phyloP scores from a whole-genome alignment of 2,329 filamentous ascomycete species.

The Piedraia hortae region DNA sequence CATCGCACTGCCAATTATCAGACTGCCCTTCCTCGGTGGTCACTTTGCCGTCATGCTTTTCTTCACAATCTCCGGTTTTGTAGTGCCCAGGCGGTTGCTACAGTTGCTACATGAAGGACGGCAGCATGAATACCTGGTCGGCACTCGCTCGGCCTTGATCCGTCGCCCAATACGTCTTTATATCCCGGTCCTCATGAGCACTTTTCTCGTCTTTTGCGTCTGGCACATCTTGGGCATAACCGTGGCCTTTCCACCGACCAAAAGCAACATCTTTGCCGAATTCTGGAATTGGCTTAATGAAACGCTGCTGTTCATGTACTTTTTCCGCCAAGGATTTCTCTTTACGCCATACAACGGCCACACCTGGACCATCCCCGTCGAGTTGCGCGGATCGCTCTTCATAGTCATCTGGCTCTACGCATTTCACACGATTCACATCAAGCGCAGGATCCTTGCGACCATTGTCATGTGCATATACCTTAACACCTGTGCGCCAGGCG shows the following conservation, averaged over 20 bases:
- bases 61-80: constrained; percentile 26
- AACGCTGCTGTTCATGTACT: constrained; percentile 39
- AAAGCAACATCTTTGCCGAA: constrained; percentile 21
- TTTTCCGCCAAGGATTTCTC: constrained; percentile 22
- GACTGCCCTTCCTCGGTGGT: constrained; percentile 31
- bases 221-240: constrained; percentile 27
- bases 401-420: constrained; percentile 30
- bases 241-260: constrained; percentile 9
- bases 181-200: constrained; percentile 25
- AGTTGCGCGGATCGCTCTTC: constrained; percentile 34
- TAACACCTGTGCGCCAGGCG: constrained; percentile 16
- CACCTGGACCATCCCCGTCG: constrained; percentile 33
- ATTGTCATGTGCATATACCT: constrained; percentile 4
- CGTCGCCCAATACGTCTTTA: constrained; percentile 22
- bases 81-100: constrained; percentile 19
- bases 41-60: constrained; percentile 28
- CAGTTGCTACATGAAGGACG: constrained; percentile 10
- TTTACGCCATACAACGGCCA: constrained; percentile 9
- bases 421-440: constrained; percentile 12
- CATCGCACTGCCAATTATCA: constrained; percentile 26
- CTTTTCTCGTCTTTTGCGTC: constrained; percentile 24
- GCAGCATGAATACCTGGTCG: constrained; percentile 14
- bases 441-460: constrained; percentile 4
- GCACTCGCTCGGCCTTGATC: constrained; percentile 21
- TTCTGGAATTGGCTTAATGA: constrained; percentile 24